Conservation (phyloP, 768 basidiomycete species). For the Coprinellus micaceus region DNA sequence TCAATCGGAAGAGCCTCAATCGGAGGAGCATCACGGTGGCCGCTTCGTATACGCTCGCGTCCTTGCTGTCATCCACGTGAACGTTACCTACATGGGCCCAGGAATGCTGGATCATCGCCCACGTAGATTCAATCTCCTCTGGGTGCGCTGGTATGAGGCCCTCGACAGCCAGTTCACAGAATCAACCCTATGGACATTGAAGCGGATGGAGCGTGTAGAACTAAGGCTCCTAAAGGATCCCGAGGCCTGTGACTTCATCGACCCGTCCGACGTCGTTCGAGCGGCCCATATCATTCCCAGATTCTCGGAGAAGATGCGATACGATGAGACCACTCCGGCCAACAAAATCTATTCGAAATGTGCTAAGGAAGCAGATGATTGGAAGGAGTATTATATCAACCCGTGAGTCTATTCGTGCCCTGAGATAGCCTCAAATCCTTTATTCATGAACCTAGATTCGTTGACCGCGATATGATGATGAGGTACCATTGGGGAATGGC, state of each 20-base stretch:
- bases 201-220: too few relatives aligned
- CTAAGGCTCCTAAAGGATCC: too few relatives aligned
- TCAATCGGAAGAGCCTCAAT: too few relatives aligned
- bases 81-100: neutral
- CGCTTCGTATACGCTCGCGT: neutral
- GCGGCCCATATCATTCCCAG: too few relatives aligned
- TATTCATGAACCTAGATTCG: neutral
- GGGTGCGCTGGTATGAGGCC: neutral
- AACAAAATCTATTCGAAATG: neutral
- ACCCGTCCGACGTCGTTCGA: too few relatives aligned
- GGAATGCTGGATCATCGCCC: neutral
- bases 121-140: neutral
- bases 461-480: constrained; percentile 5
- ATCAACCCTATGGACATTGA: neutral
- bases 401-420: neutral
- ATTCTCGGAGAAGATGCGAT: too few relatives aligned
- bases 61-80: neutral
- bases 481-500: neutral
- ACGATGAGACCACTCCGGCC: too few relatives aligned
- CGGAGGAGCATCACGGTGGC: neutral
- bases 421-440: neutral
- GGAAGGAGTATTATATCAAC: constrained; percentile 1
- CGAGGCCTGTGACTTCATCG: too few relatives aligned
- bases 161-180: neutral
- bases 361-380: neutral